Base-by-base conservation (phyloP, 2,329 filamentous ascomycete species). In the Dactylella cylindrospora region DNA sequence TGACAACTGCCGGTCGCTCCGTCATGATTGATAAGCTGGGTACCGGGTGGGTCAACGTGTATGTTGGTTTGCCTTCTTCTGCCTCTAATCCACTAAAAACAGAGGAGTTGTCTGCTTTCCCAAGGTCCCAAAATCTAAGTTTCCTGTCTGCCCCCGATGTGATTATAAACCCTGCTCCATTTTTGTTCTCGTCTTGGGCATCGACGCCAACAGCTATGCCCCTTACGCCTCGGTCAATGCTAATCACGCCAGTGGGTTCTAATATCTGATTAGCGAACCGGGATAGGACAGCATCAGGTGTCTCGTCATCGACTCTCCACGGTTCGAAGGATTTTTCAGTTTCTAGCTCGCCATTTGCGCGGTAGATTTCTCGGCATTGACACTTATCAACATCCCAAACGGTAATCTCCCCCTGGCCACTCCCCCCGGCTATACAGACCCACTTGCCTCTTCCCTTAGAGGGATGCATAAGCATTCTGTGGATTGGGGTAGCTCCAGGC, bases 361-460 rank as follows among this genome's bases (percentile, higher is more conserved):
- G 84, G 71, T 95, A 95, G 1, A 96, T 84, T 71, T 97, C 90
- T 59, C 88, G 82, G 70, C 93, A 98, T 38, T 86, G 80, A 5
- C 84, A 83, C 74, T 91, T 94, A 71, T 97, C 91, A 12, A 97
- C 78, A 70, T 97, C 93, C 93, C 93, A 98, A 0, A 95, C 86
- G 0, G 89, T 94, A 25, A 98, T 82, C 71, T 98, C 93, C 12
- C 89, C 89, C 64, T 88, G 84, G 3, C 84, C 86, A 5, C 87
- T 94, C 6, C 91, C 90, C 12, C 91, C 90, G 2, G 90, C 85
- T 6, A 96, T 85, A 71, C 90, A 94, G 1, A 97, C 81, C 81
- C 88, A 91, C 71, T 85, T 85, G 8, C 87, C 86, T 35, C 88
- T 83, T 0, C 86, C 86, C 71, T 84, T 88, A 19, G 80, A 80